Conservation (phyloP, 805 yeast species). For the Yarrowia yakushimensis region DNA sequence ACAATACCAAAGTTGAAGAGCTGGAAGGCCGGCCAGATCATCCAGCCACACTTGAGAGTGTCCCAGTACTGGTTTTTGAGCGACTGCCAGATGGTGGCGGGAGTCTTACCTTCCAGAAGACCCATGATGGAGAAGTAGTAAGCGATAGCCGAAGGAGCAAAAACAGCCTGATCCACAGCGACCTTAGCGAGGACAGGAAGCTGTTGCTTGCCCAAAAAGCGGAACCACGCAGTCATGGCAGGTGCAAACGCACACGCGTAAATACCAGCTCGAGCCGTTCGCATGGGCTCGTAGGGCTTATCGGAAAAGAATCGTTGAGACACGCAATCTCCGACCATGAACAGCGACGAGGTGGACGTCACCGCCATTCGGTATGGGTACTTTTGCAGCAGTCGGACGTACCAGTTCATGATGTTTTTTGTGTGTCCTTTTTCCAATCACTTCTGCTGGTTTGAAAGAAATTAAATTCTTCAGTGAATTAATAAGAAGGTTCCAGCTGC, state of each 20-base stretch:
- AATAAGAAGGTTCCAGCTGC: slow-evolving; percentile 14
- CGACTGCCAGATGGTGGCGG: slow-evolving; percentile 40
- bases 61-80: slow-evolving; percentile 45
- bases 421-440: background rate
- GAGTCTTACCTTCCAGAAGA: slow-evolving; percentile 53
- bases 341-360: slow-evolving; percentile 11
- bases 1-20: slow-evolving; percentile 64
- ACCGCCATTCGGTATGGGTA: slow-evolving; percentile 24
- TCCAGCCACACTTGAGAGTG: slow-evolving; percentile 73
- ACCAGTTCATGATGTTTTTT: slow-evolving; percentile 11
- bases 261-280: slow-evolving; percentile 60
- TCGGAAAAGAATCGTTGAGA: slow-evolving; percentile 1
- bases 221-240: slow-evolving; percentile 69
- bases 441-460: background rate
- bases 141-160: slow-evolving; percentile 75
- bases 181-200: slow-evolving; percentile 47
- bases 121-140: slow-evolving; percentile 68
- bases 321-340: slow-evolving; percentile 22
- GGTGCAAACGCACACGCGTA: slow-evolving; percentile 80
- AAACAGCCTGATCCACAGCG: slow-evolving; percentile 63
- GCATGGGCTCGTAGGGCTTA: slow-evolving; percentile 45
- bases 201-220: slow-evolving; percentile 45
- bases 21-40: slow-evolving; percentile 86
- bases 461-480: background rate
- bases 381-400: slow-evolving; percentile 17